These are phyloP conservation scores for Tremella yokohamensis DNA, from an alignment of 768 basidiomycete species.

Conservation along the genomic window DNA sequence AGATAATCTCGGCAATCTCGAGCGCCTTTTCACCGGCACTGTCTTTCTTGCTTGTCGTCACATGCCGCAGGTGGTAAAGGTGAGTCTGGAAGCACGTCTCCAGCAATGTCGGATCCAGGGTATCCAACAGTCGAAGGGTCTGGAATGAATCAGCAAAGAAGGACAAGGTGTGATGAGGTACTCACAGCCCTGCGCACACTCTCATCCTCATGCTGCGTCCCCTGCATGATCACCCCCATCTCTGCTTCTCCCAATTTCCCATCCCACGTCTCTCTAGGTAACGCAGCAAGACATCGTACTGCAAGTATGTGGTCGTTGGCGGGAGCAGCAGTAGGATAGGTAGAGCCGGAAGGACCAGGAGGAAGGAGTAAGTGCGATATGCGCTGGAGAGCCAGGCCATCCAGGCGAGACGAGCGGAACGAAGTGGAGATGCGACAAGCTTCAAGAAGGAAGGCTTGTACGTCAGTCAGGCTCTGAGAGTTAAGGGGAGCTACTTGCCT, in stretches of 20 bases:
- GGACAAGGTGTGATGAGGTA: background rate
- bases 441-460: constrained; percentile 26
- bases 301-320: constrained; percentile 23
- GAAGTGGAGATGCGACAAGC: constrained; percentile 7
- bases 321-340: background rate
- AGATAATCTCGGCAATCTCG: constrained; percentile 20
- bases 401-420: background rate
- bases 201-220: constrained; percentile 32
- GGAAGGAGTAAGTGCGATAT: constrained; percentile 5
- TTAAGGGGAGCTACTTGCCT: constrained; percentile 8
- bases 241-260: constrained; percentile 26
- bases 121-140: background rate
- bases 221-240: constrained; percentile 40
- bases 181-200: constrained; percentile 30
- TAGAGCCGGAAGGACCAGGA: background rate
- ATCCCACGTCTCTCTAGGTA: constrained; percentile 26
- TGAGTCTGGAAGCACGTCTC: constrained; percentile 1
- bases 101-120: background rate
- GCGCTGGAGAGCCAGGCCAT: background rate
- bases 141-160: background rate
- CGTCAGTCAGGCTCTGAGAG: background rate
- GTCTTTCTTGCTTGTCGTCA: background rate
- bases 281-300: constrained; percentile 24
- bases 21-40: constrained; percentile 22
- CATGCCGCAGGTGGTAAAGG: background rate